Base-by-base conservation (phyloP, 805 yeast species). In the Kluyveromyces lactis region DNA sequence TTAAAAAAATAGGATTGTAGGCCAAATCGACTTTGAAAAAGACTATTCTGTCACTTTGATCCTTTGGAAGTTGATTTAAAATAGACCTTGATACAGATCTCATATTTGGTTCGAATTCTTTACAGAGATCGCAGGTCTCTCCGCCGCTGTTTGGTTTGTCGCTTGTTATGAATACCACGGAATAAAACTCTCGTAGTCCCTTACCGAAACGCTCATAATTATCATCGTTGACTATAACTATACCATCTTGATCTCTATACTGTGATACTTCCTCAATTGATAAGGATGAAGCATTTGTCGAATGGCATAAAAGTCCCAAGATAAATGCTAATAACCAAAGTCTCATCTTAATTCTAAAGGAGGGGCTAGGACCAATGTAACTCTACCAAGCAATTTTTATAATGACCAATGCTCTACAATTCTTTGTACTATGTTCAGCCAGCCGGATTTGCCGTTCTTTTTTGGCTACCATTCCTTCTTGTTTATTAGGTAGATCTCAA, bases 101-200 rank as follows among this genome's bases (percentile, higher is more conserved):
- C 28, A 68, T 60, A 2, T 69, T 60, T 0, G 65, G 62, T 26
- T 66, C 64, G 41, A 80, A 62, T 5, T 57, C 62, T 15, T 39
- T 43, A 51, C 90, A 81, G 21, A 66, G 48, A 0, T 43, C 58
- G 41, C 64, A 59, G 16, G 13, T 18, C 4, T 31, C 45, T 48
- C 86, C 81, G 0, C 61, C 63, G 40, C 69, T 67, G 17, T 62
- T 51, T 4, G 46, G 46, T 4, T 60, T 62, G 0, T 69, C 51
- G 3, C 84, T 69, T 0, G 86, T 79, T 30, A 79, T 61, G n/a
- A 71, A 56, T 1, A 77, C 40, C 2, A 80, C 58, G 6, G 76
- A 58, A 47, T 58, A 73, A 55, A 77, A 73, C 34, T 72, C 77
- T 37, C 77, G 62, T 2, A 69, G 61, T 1, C 80, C 83, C 2